phyloP scores from a whole-genome alignment of 208 protist genomes.

The Vickermania ingenoplastis region DNA sequence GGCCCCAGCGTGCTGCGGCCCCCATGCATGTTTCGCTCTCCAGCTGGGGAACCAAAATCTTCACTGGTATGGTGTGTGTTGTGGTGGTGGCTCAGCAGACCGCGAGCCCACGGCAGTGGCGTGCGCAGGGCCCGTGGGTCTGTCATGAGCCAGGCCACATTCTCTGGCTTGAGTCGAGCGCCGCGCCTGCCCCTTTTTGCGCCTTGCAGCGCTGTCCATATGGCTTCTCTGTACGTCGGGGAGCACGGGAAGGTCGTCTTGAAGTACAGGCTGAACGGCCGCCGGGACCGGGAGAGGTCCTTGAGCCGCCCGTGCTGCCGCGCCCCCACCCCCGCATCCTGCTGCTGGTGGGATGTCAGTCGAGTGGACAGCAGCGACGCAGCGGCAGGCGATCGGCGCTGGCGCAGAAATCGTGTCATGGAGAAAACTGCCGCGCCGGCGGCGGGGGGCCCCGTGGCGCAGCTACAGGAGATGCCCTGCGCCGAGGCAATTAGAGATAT shows the following conservation, averaged over 20 bases:
- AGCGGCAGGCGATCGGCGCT: not conserved
- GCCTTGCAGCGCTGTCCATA: not conserved
- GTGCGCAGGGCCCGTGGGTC: not conserved
- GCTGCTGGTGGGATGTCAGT: conserved; percentile 62
- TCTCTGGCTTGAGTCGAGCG: not conserved
- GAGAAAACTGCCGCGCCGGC: too few species aligned
- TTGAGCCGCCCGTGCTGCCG: conserved; percentile 64
- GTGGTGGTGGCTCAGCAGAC: too few species aligned
- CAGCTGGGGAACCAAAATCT: not conserved
- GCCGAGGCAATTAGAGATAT: too few species aligned
- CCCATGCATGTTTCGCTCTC: not conserved
- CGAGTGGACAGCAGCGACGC: conserved; percentile 16
- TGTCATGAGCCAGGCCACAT: not conserved
- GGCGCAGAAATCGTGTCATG: too few species aligned
- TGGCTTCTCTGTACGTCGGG: conserved; percentile 8
- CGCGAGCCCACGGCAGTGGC: not conserved
- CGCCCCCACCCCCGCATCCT: conserved; percentile 65
- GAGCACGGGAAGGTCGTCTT: conserved; percentile 48
- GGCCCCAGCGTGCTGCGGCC: conserved; percentile 11
- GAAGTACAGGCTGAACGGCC: conserved; percentile 77
- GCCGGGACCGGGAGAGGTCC: conserved; percentile 52
- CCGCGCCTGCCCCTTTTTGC: not conserved
- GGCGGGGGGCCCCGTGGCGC: too few species aligned
- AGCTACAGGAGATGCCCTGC: too few species aligned
- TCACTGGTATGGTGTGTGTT: too few species aligned